Conservation (phyloP, 345 rosid genomes). For the Lepidium africanum region DNA sequence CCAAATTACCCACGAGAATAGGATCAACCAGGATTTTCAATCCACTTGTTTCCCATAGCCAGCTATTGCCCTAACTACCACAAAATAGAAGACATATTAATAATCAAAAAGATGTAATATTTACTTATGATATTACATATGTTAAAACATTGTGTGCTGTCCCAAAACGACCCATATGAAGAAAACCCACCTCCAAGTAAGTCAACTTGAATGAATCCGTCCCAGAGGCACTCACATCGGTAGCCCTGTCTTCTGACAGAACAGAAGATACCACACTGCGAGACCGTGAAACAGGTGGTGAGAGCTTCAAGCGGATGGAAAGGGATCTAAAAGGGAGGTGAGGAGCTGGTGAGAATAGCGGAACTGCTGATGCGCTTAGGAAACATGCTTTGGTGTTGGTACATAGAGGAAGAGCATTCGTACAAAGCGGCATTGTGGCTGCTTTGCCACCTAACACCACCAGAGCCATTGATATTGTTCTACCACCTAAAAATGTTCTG, state of each 20-base stretch:
- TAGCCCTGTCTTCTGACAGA: slow-evolving; percentile 54
- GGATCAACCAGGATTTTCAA: slow-evolving; percentile 70
- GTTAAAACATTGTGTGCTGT: not conserved
- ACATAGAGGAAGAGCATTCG: slow-evolving; percentile 20
- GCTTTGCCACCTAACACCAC: slow-evolving; percentile 19
- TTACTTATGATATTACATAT: not conserved
- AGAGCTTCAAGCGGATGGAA: slow-evolving; percentile 27
- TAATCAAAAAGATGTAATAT: not conserved
- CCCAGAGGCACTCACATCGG: slow-evolving; percentile 39
- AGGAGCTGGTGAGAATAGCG: slow-evolving; percentile 20
- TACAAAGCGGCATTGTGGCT: slow-evolving; percentile 7
- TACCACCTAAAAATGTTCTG: not conserved
- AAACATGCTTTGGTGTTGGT: slow-evolving; percentile 19
- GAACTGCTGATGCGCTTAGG: not conserved
- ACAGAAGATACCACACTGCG: slow-evolving; percentile 40
- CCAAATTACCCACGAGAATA: slow-evolving; percentile 83
- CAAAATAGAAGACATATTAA: not conserved
- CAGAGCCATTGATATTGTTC: slow-evolving; percentile 6
- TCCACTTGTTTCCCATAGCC: slow-evolving; percentile 84
- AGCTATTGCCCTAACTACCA: slow-evolving; percentile 65
- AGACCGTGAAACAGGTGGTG: slow-evolving; percentile 24
- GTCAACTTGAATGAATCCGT: slow-evolving; percentile 57
- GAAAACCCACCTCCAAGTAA: slow-evolving; percentile 64
- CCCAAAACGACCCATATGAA: not conserved
- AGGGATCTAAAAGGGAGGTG: slow-evolving; percentile 6